Base-by-base conservation (phyloP, 2,329 filamentous ascomycete genomes). In the Thielaviopsis cerberus region DNA sequence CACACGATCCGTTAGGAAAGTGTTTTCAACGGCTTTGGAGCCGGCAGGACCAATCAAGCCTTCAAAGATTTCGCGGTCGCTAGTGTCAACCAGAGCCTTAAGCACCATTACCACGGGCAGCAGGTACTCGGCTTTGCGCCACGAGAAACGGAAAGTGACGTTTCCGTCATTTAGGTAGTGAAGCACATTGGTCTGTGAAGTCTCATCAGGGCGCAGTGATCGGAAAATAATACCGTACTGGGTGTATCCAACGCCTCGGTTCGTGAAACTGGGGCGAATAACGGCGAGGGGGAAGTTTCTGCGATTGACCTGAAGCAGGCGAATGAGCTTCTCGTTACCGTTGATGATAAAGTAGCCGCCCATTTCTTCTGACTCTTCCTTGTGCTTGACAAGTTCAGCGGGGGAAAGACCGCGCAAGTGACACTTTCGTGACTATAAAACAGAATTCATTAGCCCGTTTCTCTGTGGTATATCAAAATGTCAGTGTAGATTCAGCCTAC, bases 281-380 rank as follows among this genome's bases (percentile, higher is more conserved):
- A 97, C 96, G 53, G 91, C 91, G 80, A 96, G 86, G 55, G 92
- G 91, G 67, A 88, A 96, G 70, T 98, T 98, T 66, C 92, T 80
- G 70, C 88, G 82, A 68, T 89, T 88, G 62, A 97, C 80, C 63
- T 95, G 83, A 62, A 98, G 77, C 74, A 97, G 82, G 67, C 92
- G 88, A 65, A 97, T 89, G 59, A 97, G 81, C 74, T 96, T 97
- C 70, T 98, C 92, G 66, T 90, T 95, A 63, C 92, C 92, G 69
- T 98, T 98, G 66, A 98, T 86, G 65, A 98, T 82, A 67, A 97
- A 98, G 70, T 97, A 98, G 51, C 92, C 92, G 41, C 92, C 92
- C 30, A 97, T 73, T 70, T 98, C 92, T 70, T 98, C 92, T 0
- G 90, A 86, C 70, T 98, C 92, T 72, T 98, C 92, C 69, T 96